Base-by-base conservation (phyloP, 2,329 filamentous ascomycete species). In the Rasamsonia emersonii region DNA sequence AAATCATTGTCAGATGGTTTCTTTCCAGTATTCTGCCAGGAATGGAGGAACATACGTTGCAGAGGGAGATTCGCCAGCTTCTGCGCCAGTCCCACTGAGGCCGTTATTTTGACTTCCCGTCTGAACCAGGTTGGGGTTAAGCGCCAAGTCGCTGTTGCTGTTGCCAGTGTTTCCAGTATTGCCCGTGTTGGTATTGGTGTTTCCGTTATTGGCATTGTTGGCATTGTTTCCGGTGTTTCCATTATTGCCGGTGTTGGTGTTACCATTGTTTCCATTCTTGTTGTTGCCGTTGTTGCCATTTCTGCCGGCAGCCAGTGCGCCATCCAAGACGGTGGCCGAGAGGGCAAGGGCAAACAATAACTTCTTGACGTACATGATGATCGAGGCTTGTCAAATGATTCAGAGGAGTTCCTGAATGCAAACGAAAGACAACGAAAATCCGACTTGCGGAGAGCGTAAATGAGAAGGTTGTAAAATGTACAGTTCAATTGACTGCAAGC, bases 31-130 rank as follows among this genome's bases (percentile, higher is more conserved):
- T n/a, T n/a, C n/a, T n/a, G n/a, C n/a, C 17, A 11, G 26, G 17
- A 11, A 28, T 14, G 9, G 16, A 29, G 10, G 21, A 26, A 42
- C 57, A 38, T 46, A 70, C 65, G 65, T 71, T 15, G 46, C 40
- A 6, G 69, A 72, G n/a, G 63, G 42, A 30, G 60, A 47, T 41
- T 64, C 58, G 32, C 61, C 62, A n/a, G 25, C 45, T 36, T 62
- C 57, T 33, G 51, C 44, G 23, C 41, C n/a, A n/a, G n/a, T 33
- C 3, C 37, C 36, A 23, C 35, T 37, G 17, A 38, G 35, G 33
- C 45, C 46, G 21, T 46, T 33, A 5, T 35, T 36, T 20, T 44
- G 28, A 24, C 36, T 36, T 10, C 50, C 61, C 4, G 41, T 46
- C 44, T 72, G 68, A 23, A 71, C 53, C 30, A 61, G 58, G 20